Evolutionary conservation across 2,329 filamentous ascomycete species (phyloP).

Genomic region (Curvularia hawaiiensis): DNA sequence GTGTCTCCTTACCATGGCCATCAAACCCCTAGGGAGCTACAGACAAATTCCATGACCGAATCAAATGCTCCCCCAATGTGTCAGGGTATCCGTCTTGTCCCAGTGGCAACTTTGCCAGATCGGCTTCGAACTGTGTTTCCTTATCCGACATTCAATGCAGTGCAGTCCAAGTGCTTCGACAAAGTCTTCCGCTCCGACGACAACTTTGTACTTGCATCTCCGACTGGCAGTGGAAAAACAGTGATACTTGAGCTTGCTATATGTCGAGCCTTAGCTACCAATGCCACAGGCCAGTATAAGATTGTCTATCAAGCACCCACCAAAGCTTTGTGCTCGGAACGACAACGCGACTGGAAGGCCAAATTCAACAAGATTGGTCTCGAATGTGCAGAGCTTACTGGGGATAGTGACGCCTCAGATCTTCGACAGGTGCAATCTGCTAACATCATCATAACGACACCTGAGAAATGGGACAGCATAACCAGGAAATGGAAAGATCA

Average conservation of each 20-base stretch:
- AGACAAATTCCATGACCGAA: background rate
- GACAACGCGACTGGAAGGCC: constrained; percentile 75
- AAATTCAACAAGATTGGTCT: constrained; percentile 74
- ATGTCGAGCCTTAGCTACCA: constrained; percentile 67
- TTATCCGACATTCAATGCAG: constrained; percentile 77
- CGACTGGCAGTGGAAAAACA: constrained; percentile 87
- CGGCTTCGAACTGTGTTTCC: constrained; percentile 72
- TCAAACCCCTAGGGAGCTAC: background rate
- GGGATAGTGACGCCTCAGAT: constrained; percentile 73
- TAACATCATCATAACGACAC: constrained; percentile 83
- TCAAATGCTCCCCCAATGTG: constrained; percentile 46
- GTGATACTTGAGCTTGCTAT: constrained; percentile 81
- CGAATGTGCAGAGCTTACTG: constrained; percentile 77
- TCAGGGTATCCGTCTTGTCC: constrained; percentile 66
- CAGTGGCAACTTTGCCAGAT: constrained; percentile 68
- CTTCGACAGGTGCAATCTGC: constrained; percentile 72
- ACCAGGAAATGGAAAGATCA: constrained; percentile 88
- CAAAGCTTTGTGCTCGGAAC: constrained; percentile 80
- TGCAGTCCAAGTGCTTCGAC: constrained; percentile 80
- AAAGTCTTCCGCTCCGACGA: constrained; percentile 69
- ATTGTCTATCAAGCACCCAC: constrained; percentile 85
- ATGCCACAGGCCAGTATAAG: constrained; percentile 69
- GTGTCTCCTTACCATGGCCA: background rate
- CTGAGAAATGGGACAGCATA: constrained; percentile 91
- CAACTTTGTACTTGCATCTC: constrained; percentile 80